Evolutionary conservation across 2,329 filamentous ascomycete species (phyloP).

Genomic region (Penicillium paneum): DNA sequence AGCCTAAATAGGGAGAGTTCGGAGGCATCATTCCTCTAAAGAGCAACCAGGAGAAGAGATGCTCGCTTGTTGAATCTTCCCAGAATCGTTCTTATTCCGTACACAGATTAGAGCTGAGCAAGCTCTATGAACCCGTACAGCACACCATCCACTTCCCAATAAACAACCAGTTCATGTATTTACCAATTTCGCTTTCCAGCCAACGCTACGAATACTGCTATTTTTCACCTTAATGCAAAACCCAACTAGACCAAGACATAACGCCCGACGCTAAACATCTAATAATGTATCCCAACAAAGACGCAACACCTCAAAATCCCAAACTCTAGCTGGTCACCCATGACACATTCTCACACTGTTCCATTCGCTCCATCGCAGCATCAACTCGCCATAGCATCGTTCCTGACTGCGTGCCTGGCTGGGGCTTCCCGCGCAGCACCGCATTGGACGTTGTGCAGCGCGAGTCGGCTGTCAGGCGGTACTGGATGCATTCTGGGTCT

Average conservation of each 20-base stretch:
- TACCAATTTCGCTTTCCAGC: background rate
- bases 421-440: slow-evolving; percentile 15
- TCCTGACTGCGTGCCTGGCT: slow-evolving; percentile 13
- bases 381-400: slow-evolving; percentile 26
- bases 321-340: slow-evolving; percentile 10
- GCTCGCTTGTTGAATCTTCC: too few species aligned
- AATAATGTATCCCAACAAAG: background rate
- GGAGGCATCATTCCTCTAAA: too few species aligned
- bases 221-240: background rate
- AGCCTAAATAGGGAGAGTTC: too few species aligned
- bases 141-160: background rate
- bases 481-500: slow-evolving; percentile 17
- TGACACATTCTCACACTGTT: slow-evolving; percentile 8
- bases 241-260: background rate
- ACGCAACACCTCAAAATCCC: background rate
- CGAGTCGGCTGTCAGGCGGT: slow-evolving; percentile 12
- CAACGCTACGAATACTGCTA: background rate
- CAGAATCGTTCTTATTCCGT: too few species aligned
- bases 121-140: background rate
- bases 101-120: background rate
- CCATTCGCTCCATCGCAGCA: slow-evolving; percentile 9
- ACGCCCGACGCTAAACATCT: background rate
- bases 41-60: too few species aligned
- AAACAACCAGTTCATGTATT: background rate
- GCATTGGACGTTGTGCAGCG: slow-evolving; percentile 15